These are phyloP conservation scores for Sphaerobolus stellatus DNA, from an alignment of 1,284 basidiomycete genomes.

Conservation along the genomic window DNA sequence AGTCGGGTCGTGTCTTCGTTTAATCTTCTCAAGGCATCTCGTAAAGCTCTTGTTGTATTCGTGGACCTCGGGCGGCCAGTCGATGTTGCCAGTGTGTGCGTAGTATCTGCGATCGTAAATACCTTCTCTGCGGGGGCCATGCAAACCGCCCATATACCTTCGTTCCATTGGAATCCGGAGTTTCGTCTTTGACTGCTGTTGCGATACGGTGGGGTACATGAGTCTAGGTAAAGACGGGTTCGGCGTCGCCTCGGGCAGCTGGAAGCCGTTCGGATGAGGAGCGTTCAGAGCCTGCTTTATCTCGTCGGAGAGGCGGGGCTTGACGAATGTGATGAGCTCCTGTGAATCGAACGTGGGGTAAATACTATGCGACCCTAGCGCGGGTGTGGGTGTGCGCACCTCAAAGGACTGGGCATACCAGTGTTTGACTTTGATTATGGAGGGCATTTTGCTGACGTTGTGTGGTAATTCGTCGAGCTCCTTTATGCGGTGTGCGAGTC, in stretches of 20 bases:
- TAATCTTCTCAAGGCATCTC: slow-evolving; percentile 84
- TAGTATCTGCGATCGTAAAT: slow-evolving; percentile 67
- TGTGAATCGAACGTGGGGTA: slow-evolving; percentile 31
- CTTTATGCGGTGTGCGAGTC: slow-evolving; percentile 94
- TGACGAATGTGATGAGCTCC: slow-evolving; percentile 87
- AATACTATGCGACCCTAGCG: too few relatives aligned
- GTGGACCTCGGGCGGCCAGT: slow-evolving; percentile 90
- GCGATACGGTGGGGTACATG: slow-evolving; percentile 39
- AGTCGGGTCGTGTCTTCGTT: slow-evolving; percentile 94
- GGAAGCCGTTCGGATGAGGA: slow-evolving; percentile 25
- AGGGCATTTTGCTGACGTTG: slow-evolving; percentile 88
- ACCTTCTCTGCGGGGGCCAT: slow-evolving; percentile 11
- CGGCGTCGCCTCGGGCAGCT: slow-evolving; percentile 65
- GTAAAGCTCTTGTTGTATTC: slow-evolving; percentile 96
- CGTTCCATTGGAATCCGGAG: slow-evolving; percentile 73
- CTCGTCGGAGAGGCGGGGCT: slow-evolving; percentile 65
- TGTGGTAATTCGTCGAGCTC: slow-evolving; percentile 96
- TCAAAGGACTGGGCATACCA: slow-evolving; percentile 99
- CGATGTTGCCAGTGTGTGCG: slow-evolving; percentile 56
- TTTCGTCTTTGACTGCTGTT: slow-evolving; percentile 39
- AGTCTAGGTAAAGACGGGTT: slow-evolving; percentile 58
- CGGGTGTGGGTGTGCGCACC: slow-evolving; percentile 47
- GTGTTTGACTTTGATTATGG: slow-evolving; percentile 93
- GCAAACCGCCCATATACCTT: slow-evolving; percentile 42
- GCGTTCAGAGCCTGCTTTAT: slow-evolving; percentile 68